Evolutionary conservation across 2,329 filamentous ascomycete genomes (phyloP).

Genomic region (Aspergillus felis): DNA sequence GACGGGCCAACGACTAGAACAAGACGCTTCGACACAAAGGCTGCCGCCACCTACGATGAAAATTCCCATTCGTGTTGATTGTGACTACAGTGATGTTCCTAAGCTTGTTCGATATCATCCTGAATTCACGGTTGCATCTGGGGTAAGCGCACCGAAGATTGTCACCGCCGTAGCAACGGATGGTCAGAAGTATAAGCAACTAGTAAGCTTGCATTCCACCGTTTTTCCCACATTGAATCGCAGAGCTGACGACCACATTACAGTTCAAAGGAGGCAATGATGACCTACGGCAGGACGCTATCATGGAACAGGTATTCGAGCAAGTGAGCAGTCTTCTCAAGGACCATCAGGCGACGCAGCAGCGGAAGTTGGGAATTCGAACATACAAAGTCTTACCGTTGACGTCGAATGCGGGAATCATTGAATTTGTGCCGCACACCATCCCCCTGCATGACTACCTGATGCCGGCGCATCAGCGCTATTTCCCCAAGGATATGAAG

Average conservation of each 20-base stretch:
- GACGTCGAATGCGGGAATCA: conserved; percentile 79
- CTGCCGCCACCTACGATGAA: conserved; percentile 89
- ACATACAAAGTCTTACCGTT: conserved; percentile 97
- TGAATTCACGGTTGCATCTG: conserved; percentile 79
- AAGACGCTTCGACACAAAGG: conserved; percentile 58
- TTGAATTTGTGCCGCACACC: conserved; percentile 95
- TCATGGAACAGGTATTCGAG: conserved; percentile 98
- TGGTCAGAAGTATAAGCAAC: conserved; percentile 76
- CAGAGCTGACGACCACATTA: conserved; percentile 9
- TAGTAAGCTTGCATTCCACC: conserved; percentile 48
- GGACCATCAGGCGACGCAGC: conserved; percentile 79
- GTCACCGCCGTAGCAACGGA: conserved; percentile 76
- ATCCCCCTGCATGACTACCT: conserved; percentile 89
- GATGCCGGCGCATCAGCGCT: conserved; percentile 82
- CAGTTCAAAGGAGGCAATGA: conserved; percentile 91
- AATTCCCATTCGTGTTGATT: conserved; percentile 67
- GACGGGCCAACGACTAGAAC: conserved; percentile 61
- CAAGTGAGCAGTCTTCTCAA: conserved; percentile 88
- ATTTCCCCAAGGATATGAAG: conserved; percentile 80
- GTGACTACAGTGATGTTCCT: conserved; percentile 73
- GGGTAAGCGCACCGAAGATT: conserved; percentile 90
- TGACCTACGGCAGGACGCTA: conserved; percentile 93
- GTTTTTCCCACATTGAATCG: background rate
- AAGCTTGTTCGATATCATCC: conserved; percentile 68
- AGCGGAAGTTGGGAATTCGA: conserved; percentile 82